These are phyloP conservation scores for Cercospora brassicicola DNA, from an alignment of 2,329 filamentous ascomycete species.

Conservation along the genomic window DNA sequence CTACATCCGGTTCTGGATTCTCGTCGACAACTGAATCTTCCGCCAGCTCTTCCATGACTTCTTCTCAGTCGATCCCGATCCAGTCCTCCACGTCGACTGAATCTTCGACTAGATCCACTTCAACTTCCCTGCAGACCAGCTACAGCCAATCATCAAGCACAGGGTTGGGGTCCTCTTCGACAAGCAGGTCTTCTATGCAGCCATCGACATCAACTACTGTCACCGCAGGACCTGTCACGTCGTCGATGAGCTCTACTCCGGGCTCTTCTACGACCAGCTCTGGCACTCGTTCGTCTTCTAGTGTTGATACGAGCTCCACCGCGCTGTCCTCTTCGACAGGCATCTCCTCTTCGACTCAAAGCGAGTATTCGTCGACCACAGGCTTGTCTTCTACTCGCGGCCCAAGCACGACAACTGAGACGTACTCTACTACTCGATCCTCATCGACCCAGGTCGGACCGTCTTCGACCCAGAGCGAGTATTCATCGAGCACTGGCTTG, in stretches of 20 bases:
- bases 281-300: background rate
- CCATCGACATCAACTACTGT: background rate
- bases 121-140: background rate
- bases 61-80: background rate
- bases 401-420: background rate
- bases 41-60: background rate
- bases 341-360: background rate
- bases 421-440: background rate
- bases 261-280: background rate
- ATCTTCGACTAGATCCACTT: background rate
- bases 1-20: background rate
- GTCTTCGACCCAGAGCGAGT: background rate
- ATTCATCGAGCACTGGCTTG: background rate
- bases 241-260: background rate
- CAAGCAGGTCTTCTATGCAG: background rate
- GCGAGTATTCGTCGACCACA: background rate
- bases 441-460: background rate
- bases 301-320: background rate
- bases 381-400: background rate
- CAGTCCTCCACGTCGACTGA: background rate
- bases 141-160: background rate
- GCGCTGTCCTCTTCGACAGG: background rate
- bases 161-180: background rate
- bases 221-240: background rate
- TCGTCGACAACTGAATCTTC: background rate